phyloP scores from a whole-genome alignment of 1,284 basidiomycete species.

The Moesziomyces aphidis region DNA sequence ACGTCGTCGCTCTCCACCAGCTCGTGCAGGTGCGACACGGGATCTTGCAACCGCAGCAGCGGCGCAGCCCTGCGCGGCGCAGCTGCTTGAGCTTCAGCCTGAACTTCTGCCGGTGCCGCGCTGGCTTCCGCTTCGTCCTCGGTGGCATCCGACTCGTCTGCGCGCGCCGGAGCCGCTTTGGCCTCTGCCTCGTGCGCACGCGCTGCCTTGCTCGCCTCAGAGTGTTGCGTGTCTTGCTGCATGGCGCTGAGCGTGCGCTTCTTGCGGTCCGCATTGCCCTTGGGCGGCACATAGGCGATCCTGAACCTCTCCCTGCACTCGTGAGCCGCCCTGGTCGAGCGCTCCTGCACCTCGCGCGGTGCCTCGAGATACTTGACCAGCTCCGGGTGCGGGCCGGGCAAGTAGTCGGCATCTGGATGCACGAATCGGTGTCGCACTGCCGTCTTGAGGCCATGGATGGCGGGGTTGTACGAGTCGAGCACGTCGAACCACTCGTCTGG shows the following conservation, averaged over 20 bases:
- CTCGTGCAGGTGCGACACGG: constrained; percentile 33
- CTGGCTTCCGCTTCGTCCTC: constrained; percentile 38
- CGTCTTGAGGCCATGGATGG: constrained; percentile 89
- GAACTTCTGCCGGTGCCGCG: constrained; percentile 1
- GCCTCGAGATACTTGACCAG: constrained; percentile 84
- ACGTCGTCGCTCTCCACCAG: constrained; percentile 46
- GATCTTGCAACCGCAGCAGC: constrained; percentile 19
- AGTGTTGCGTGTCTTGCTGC: constrained; percentile 15
- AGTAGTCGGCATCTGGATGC: constrained; percentile 78
- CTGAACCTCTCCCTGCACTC: constrained; percentile 36
- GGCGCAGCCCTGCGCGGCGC: neutral
- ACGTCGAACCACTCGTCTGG: constrained; percentile 81
- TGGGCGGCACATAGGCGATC: constrained; percentile 41
- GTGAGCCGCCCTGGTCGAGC: constrained; percentile 23
- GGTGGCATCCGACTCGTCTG: constrained; percentile 41
- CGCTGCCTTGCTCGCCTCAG: constrained; percentile 8
- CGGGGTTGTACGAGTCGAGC: constrained; percentile 83
- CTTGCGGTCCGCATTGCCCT: constrained; percentile 38
- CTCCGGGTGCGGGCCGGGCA: constrained; percentile 86
- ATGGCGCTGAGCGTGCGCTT: constrained; percentile 33
- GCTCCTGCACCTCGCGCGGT: constrained; percentile 75
- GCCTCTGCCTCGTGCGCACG: too few relatives aligned
- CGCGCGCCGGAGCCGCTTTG: neutral
- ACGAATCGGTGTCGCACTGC: constrained; percentile 86
- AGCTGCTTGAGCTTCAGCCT: neutral